Conservation (phyloP, 805 yeast species). For the Hemisphaericaspora nanyangensis region DNA sequence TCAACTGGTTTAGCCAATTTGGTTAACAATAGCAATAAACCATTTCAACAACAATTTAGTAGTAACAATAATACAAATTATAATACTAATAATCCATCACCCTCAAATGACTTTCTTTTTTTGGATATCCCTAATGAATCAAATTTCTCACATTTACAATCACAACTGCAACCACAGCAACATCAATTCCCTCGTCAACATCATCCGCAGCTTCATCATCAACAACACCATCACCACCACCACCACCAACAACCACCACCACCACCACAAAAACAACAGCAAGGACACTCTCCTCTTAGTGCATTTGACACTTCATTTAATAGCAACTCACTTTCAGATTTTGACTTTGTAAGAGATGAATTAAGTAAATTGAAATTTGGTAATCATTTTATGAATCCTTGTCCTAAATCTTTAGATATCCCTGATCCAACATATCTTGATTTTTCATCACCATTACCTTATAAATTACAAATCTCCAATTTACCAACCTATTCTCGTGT, state of each 20-base stretch:
- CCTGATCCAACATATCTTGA: slow-evolving; percentile 34
- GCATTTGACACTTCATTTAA: background rate
- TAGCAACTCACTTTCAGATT: slow-evolving; percentile 20
- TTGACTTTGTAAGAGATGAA: slow-evolving; percentile 40
- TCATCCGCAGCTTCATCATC: background rate
- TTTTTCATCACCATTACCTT: slow-evolving; percentile 42
- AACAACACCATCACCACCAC: background rate
- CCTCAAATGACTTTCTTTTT: slow-evolving; percentile 18
- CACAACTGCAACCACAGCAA: slow-evolving; percentile 5
- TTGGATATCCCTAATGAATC: slow-evolving; percentile 11
- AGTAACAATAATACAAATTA: background rate
- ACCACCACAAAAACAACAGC: too few relatives aligned
- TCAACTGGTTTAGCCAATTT: slow-evolving; percentile 12
- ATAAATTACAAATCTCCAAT: slow-evolving; percentile 50
- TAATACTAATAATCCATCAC: slow-evolving; percentile 2
- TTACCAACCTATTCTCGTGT: slow-evolving; percentile 85
- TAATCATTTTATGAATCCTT: slow-evolving; percentile 32
- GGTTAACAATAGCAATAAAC: background rate
- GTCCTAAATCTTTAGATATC: slow-evolving; percentile 27
- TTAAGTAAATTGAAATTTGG: slow-evolving; percentile 55
- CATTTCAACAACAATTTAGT: background rate
- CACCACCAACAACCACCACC: background rate
- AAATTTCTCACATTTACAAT: slow-evolving; percentile 4
- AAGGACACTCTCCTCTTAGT: background rate
- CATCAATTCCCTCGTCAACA: background rate